Evolutionary conservation across 441 rosid species (phyloP), one percentile per base, ranked within the genome.

Genomic region (Melastoma candidum): DNA sequence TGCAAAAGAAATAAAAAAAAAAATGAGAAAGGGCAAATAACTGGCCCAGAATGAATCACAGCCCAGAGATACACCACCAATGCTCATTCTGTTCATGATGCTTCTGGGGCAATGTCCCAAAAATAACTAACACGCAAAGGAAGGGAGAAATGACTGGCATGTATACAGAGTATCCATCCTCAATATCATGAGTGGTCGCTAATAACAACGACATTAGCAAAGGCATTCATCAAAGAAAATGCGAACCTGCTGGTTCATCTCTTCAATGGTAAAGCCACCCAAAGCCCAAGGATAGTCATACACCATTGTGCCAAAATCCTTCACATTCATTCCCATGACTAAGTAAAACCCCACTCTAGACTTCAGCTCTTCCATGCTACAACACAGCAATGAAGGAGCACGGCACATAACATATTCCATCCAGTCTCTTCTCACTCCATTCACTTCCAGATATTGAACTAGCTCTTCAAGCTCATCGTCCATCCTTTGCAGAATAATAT

Each of bases 231-330:
- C 7, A 55, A 1, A 54, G 29, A 54, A 26, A 26, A 24, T 1
- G 49, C 48, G 59, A 54, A 92, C 95, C 94, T 85, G 87, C 61
- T 71, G 69, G 54, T 82, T 76, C 96, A 92, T 92, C 76, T 82
- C 94, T 63, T 84, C 74, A 56, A 85, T 66, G 3, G 83, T 74
- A 51, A 74, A 85, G 59, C 63, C 61, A 12, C 95, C 94, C 11
- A 85, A 77, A 11, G 72, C 83, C 65, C 81, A 80, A 11, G 96
- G 96, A 64, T 69, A 87, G 65, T 85, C 95, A 48, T 72, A 87
- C 45, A 87, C 87, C 98, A 92, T 85, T 0, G 94, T 87, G 64
- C 96, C 94, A 57, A 92, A 92, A 71, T 83, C 94, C 58, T 74
- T 81, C 72, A 63, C 70, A 65, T 69, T 77, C 96, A 87, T 83